These are phyloP conservation scores for Xylariaceae sp. DNA, from an alignment of 2,329 filamentous ascomycete species.

Conservation along the genomic window DNA sequence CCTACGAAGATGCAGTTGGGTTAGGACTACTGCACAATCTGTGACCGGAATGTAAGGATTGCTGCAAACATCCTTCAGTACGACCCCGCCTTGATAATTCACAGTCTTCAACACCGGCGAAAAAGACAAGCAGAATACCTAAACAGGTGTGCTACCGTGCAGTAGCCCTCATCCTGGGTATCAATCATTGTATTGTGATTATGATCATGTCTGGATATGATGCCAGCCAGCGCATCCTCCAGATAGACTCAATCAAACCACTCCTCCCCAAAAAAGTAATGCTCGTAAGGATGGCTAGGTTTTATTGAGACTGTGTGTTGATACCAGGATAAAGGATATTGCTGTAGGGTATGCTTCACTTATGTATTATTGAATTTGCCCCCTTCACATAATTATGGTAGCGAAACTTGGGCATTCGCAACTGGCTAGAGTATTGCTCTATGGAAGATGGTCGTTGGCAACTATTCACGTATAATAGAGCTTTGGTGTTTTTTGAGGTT, in stretches of 20 bases:
- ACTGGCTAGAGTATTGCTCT: not conserved
- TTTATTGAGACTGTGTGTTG: not conserved
- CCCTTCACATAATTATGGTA: not conserved
- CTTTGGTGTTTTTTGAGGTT: not conserved
- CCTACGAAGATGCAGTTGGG: not conserved
- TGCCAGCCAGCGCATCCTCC: not conserved
- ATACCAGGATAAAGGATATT: not conserved
- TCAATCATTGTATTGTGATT: not conserved
- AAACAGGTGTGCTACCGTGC: not conserved
- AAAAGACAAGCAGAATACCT: constrained; percentile 4
- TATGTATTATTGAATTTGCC: constrained; percentile 6
- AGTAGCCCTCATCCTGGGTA: not conserved
- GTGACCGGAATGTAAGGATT: not conserved
- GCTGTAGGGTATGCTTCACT: not conserved
- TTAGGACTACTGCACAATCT: not conserved
- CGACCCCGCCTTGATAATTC: not conserved
- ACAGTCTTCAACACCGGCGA: not conserved
- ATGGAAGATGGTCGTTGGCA: not conserved
- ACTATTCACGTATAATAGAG: not conserved
- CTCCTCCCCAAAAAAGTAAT: not conserved
- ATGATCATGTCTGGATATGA: not conserved
- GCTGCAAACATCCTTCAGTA: not conserved
- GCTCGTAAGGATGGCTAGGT: not conserved
- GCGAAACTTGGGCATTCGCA: not conserved
- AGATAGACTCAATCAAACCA: not conserved